phyloP scores from a whole-genome alignment of 768 basidiomycete genomes.

The Porpolomopsis calyptriformis region DNA sequence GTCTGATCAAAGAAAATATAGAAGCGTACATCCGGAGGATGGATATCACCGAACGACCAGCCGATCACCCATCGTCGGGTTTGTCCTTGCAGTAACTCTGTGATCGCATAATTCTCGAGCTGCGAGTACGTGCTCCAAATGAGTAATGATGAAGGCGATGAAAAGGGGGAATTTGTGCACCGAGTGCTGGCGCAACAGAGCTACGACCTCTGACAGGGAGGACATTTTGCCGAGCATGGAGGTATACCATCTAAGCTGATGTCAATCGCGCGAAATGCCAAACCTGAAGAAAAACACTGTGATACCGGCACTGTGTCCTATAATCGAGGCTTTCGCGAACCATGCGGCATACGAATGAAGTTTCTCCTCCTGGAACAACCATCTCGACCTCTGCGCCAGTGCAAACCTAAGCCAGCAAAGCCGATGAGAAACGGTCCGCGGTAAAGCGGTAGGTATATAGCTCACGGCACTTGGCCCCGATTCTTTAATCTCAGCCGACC shows the following conservation, averaged over 20 bases:
- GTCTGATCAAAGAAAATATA: neutral
- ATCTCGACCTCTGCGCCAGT: conserved; percentile 83
- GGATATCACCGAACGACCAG: conserved; percentile 63
- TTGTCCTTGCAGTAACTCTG: conserved; percentile 75
- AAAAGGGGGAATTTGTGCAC: conserved; percentile 17
- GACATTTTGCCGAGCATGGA: conserved; percentile 85
- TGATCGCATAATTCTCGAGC: conserved; percentile 82
- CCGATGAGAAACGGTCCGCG: too few relatives aligned
- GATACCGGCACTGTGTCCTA: conserved; percentile 47
- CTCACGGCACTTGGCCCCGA: conserved; percentile 59
- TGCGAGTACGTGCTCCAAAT: conserved; percentile 19
- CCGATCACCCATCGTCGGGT: conserved; percentile 89
- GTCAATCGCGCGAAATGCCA: neutral
- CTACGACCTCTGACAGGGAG: conserved; percentile 55
- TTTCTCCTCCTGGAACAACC: conserved; percentile 84
- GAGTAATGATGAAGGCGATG: neutral
- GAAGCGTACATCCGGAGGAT: conserved; percentile 65
- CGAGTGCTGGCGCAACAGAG: conserved; percentile 32
- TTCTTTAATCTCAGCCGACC: conserved; percentile 54
- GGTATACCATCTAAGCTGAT: conserved; percentile 71
- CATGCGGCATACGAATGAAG: conserved; percentile 65
- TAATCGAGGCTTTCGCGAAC: conserved; percentile 56
- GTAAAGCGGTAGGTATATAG: too few relatives aligned
- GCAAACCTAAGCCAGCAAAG: conserved; percentile 46
- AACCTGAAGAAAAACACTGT: neutral